phyloP scores from a whole-genome alignment of 2,329 filamentous ascomycete species.

The Trichoderma sp. region DNA sequence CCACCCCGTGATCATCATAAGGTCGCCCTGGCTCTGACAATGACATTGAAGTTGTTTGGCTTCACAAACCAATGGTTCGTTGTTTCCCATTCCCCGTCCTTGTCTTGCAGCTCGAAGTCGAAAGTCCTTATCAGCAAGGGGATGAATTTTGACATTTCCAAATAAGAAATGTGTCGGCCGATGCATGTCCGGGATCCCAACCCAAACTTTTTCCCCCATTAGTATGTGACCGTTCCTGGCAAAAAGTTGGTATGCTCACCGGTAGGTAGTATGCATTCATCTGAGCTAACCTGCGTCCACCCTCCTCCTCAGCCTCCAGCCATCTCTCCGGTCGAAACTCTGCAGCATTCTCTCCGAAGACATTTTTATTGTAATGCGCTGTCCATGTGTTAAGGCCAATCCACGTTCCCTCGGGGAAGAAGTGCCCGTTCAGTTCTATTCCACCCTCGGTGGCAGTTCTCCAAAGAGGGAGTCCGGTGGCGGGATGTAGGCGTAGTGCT shows the following conservation, averaged over 20 bases:
- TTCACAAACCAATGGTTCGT: slow-evolving; percentile 50
- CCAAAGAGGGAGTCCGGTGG: slow-evolving; percentile 51
- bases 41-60: slow-evolving; percentile 45
- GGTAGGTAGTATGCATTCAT: slow-evolving; percentile 40
- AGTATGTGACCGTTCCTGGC: neutral
- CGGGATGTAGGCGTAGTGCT: slow-evolving; percentile 53
- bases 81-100: slow-evolving; percentile 38
- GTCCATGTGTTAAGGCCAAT: slow-evolving; percentile 45
- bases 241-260: slow-evolving; percentile 30
- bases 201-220: slow-evolving; percentile 41
- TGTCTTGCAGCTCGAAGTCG: slow-evolving; percentile 37
- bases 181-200: slow-evolving; percentile 48
- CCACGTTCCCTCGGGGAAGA: slow-evolving; percentile 39
- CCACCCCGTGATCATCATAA: neutral
- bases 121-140: slow-evolving; percentile 43
- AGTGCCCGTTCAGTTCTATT: slow-evolving; percentile 41
- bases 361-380: slow-evolving; percentile 37
- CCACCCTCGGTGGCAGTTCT: slow-evolving; percentile 51
- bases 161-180: slow-evolving; percentile 46
- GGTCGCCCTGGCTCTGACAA: slow-evolving; percentile 7
- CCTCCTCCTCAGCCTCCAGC: slow-evolving; percentile 36
- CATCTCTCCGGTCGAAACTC: slow-evolving; percentile 47
- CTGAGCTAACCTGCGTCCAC: slow-evolving; percentile 31
- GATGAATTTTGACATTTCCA: slow-evolving; percentile 49
- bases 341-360: slow-evolving; percentile 41